Conservation (phyloP, 345 rosid genomes). For the Eucalyptus fibrosa region DNA sequence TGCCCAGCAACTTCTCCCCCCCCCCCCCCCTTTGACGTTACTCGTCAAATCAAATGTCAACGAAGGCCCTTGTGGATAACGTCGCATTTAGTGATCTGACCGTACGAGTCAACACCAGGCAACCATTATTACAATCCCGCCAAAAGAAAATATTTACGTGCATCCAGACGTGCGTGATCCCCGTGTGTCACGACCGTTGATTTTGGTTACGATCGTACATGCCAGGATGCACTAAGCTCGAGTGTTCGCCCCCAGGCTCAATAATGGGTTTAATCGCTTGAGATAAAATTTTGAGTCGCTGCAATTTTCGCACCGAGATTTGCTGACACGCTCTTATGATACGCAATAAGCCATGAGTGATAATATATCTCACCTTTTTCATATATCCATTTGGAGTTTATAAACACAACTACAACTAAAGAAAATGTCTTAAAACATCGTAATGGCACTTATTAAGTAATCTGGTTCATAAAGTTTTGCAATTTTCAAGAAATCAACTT, state of each 20-base stretch:
- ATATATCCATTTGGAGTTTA: not conserved
- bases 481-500: not conserved
- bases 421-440: fast-evolving
- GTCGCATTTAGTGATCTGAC: not conserved
- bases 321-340: fast-evolving
- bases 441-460: not conserved
- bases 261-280: not conserved
- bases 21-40: not conserved
- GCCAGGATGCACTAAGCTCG: not conserved
- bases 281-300: not conserved
- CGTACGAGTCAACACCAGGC: fast-evolving
- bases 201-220: not conserved
- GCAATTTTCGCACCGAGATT: not conserved
- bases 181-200: too few relatives aligned
- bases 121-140: not conserved
- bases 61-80: not conserved
- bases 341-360: not conserved
- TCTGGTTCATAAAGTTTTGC: fast-evolving
- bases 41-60: not conserved
- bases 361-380: not conserved
- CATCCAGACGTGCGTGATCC: not conserved
- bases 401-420: fast-evolving
- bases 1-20: not conserved
- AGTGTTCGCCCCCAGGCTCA: fast-evolving
- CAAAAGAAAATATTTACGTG: not conserved